Evolutionary conservation across 306 rosid genomes (phyloP).

Genomic region (Biancaea sappan): DNA sequence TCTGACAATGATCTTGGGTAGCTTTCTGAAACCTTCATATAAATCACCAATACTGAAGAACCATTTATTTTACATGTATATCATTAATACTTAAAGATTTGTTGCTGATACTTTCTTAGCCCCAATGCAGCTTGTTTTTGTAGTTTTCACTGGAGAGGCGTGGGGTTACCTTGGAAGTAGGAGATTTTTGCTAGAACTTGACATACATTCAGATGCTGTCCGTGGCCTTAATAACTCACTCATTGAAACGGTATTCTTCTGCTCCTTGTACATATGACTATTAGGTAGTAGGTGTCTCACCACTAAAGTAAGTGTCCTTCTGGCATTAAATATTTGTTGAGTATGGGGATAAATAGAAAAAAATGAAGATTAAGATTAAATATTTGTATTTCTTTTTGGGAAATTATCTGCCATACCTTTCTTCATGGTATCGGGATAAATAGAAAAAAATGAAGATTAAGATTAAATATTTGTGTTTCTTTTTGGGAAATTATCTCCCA

Average conservation of each 20-base stretch:
- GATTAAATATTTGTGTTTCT: not conserved
- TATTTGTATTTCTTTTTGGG: not conserved
- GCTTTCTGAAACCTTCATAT: constrained; percentile 16
- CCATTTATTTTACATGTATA: constrained; percentile 6
- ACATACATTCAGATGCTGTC: constrained; percentile 82
- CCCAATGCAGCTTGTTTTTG: constrained; percentile 84
- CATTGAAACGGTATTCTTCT: constrained; percentile 70
- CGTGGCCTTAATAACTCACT: constrained; percentile 67
- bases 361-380: not conserved
- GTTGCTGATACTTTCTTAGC: constrained; percentile 45
- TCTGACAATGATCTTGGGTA: constrained; percentile 3
- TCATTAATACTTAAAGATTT: constrained; percentile 8
- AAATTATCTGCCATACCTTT: not conserved
- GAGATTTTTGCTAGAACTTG: constrained; percentile 87
- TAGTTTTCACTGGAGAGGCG: constrained; percentile 83
- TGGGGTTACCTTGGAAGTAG: constrained; percentile 99
- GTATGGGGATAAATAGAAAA: not conserved
- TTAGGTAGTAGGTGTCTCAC: constrained; percentile 15
- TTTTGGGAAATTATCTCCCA: not conserved
- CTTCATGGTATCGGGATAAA: not conserved
- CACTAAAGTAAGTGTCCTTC: constrained; percentile 19
- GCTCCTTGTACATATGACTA: constrained; percentile 25
- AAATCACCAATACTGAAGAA: constrained; percentile 1
- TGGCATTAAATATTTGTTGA: constrained; percentile 3
- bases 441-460: not conserved